Evolutionary conservation across 1,139 yeast genomes (phyloP), one percentile per base, ranked within the genome.

Genomic region (Suhomyces terraborum): DNA sequence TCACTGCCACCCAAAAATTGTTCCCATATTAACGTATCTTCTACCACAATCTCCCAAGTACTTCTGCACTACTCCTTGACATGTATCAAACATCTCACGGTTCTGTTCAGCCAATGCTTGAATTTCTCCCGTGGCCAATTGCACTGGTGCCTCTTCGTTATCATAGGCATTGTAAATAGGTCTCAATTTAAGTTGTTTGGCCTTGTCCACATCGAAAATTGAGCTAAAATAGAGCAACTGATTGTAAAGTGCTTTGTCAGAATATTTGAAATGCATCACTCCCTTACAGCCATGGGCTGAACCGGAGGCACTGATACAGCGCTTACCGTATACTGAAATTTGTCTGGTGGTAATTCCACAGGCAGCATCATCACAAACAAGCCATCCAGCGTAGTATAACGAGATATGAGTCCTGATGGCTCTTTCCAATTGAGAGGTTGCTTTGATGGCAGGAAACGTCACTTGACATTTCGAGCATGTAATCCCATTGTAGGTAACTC

Each of bases 21-120:
- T 71, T 7, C 84, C 83, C 88, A 93, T 83, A 57, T 88, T 88
- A 33, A 93, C 97, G 61, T 84, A 91, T 40, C 97, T 77, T 53
- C 97, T 83, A 9, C 96, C 98, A 65, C 95, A 87, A 50, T 87
- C 87, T 40, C 73, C 71, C 55, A 93, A 67, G 54, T 93, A 93
- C 62, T 83, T 83, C 49, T 80, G 79, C 1, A 87, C 84, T 6
- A 88, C 83, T n/a, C 69, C 68, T 38, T 78, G 73, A 49, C 81
- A 75, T 9, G 66, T 54, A n/a, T 63, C 75, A 55, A 91, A 85
- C 25, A 78, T 56, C 12, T 67, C 80, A 40, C 91, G 69, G 57
- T 89, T 89, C 55, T 87, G 95, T 57, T 88, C 96, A 1, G 88
- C 84, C 36, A 88, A 67, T 0, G 93, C 93, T 41, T 74, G 79